These are phyloP conservation scores for Pyrenopolyporus hunteri DNA, from an alignment of 495 filamentous ascomycete species.

Conservation along the genomic window DNA sequence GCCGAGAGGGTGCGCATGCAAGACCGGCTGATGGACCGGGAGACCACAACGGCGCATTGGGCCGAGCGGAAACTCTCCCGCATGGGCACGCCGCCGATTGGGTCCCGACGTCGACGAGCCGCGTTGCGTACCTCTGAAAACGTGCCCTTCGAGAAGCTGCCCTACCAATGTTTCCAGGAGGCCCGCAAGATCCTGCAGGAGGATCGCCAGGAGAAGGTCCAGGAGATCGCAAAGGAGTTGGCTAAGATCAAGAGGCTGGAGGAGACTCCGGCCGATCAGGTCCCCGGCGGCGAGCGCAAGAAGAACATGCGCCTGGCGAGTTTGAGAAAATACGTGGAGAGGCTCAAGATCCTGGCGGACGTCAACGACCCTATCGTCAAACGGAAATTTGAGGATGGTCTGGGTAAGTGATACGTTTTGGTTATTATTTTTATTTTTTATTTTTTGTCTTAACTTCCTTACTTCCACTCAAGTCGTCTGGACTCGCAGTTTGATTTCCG, in stretches of 20 bases:
- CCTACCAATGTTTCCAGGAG: conserved; percentile 97
- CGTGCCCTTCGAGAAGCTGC: conserved; percentile 89
- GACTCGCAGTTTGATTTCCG: neutral
- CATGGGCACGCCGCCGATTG: conserved; percentile 66
- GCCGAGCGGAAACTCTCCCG: conserved; percentile 66
- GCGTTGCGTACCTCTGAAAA: conserved; percentile 70
- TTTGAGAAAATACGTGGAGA: conserved; percentile 75
- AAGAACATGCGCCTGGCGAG: conserved; percentile 71
- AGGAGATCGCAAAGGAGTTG: conserved; percentile 63
- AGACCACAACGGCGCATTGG: conserved; percentile 50
- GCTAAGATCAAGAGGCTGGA: conserved; percentile 65
- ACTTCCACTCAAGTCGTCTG: neutral
- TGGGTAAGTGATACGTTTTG: conserved; percentile 62
- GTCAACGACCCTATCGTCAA: conserved; percentile 96
- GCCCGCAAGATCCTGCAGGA: conserved; percentile 79
- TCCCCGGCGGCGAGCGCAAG: conserved; percentile 62
- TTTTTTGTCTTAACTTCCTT: neutral
- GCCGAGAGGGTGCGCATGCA: conserved; percentile 24
- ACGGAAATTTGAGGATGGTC: conserved; percentile 91
- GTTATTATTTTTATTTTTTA: neutral
- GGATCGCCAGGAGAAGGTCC: conserved; percentile 83
- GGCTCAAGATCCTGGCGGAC: conserved; percentile 86
- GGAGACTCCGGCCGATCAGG: conserved; percentile 61
- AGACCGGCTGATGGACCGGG: conserved; percentile 39
- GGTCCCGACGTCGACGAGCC: conserved; percentile 82